These are phyloP conservation scores for Coemansia umbellata DNA, from an alignment of 192 early-diverging fungal species.

Conservation along the genomic window DNA sequence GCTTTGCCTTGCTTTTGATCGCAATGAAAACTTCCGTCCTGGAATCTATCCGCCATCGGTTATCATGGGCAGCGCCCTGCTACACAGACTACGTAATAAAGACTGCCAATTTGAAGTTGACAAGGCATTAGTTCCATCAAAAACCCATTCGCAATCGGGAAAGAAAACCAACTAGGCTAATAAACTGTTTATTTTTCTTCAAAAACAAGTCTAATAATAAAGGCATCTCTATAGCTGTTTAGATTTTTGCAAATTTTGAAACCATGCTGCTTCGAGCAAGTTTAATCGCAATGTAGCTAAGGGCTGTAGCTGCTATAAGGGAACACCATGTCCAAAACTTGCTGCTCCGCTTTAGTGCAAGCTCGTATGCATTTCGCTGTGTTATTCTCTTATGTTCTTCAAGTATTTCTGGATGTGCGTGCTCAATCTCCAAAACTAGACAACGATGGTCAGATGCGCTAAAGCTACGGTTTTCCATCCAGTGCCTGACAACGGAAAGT, in stretches of 20 bases:
- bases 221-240: no score
- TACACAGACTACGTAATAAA: conserved; percentile 60
- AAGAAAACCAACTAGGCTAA: conserved; percentile 8
- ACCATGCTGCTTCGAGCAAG: conserved; percentile 12
- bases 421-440: conserved; percentile 55
- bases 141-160: neutral
- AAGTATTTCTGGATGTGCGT: conserved; percentile 30
- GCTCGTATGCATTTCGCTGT: conserved; percentile 15
- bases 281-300: conserved; percentile 27
- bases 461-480: conserved; percentile 65
- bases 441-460: conserved; percentile 68
- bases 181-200: no score
- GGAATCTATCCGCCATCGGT: conserved; percentile 79
- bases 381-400: conserved; percentile 25
- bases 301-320: conserved; percentile 14
- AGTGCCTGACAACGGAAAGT: conserved; percentile 48
- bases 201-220: no score
- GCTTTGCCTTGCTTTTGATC: conserved; percentile 63
- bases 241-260: neutral
- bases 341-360: conserved; percentile 13
- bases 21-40: conserved; percentile 50
- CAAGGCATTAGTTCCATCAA: neutral
- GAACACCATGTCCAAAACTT: conserved; percentile 39
- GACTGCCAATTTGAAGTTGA: conserved; percentile 56
- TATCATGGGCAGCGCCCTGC: conserved; percentile 71